phyloP scores from a whole-genome alignment of 2,329 filamentous ascomycete species.

The Pyricularia sp. region DNA sequence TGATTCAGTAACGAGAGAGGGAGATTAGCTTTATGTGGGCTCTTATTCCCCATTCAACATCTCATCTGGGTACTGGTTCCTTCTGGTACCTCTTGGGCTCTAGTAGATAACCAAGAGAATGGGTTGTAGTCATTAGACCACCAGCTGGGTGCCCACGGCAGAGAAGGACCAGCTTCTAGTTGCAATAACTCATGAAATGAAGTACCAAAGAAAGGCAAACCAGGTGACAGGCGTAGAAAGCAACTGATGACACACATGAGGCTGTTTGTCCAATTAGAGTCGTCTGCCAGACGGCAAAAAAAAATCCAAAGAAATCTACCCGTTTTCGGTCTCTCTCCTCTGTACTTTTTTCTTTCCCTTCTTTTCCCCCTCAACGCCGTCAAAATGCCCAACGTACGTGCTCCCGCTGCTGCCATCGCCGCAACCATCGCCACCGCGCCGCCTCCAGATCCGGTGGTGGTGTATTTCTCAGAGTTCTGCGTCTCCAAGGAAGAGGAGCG shows the following conservation, averaged over 20 bases:
- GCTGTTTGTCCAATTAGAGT: not conserved
- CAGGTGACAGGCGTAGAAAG: too few species aligned
- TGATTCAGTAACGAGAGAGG: too few species aligned
- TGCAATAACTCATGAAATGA: too few species aligned
- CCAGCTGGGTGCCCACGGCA: too few species aligned
- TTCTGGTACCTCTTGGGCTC: too few species aligned
- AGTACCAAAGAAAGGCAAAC: too few species aligned
- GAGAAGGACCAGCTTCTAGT: too few species aligned
- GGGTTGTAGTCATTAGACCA: too few species aligned
- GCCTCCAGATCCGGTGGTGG: not conserved
- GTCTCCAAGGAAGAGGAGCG: not conserved
- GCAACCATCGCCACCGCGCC: not conserved
- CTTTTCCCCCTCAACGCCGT: not conserved
- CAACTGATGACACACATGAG: not conserved
- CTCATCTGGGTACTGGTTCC: too few species aligned
- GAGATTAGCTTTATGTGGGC: too few species aligned
- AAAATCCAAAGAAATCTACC: not conserved
- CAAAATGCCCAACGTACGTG: not conserved
- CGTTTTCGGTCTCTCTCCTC: not conserved
- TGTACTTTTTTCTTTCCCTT: not conserved
- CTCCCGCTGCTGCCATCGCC: not conserved
- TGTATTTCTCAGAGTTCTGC: not conserved
- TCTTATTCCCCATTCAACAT: too few species aligned
- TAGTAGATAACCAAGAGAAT: too few species aligned
- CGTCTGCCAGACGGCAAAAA: not conserved